phyloP scores from a whole-genome alignment of 768 basidiomycete species.

The Boletus rex-veris region DNA sequence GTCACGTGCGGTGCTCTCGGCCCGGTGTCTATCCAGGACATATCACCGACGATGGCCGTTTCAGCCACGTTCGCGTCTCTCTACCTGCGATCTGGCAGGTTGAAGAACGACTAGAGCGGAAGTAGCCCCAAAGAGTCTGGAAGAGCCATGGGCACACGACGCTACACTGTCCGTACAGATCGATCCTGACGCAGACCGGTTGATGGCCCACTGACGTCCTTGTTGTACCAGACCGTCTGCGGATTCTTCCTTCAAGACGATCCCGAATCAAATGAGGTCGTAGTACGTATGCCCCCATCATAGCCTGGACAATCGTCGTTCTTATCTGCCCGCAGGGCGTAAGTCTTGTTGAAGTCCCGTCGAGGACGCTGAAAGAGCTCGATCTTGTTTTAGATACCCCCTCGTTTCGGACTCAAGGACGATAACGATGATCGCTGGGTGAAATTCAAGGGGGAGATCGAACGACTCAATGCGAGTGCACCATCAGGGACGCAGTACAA shows the following conservation, averaged over 20 bases:
- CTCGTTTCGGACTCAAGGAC: conserved; percentile 59
- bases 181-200: background rate
- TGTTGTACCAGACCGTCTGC: conserved; percentile 1
- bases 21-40: background rate
- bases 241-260: conserved; percentile 23
- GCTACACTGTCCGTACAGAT: conserved; percentile 17
- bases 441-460: conserved; percentile 39
- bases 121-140: background rate
- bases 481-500: conserved; percentile 48
- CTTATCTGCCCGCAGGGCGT: conserved; percentile 12
- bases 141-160: conserved; percentile 6
- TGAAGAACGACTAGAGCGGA: background rate
- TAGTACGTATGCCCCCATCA: conserved; percentile 6
- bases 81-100: background rate
- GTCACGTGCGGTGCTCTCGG: too few relatives aligned
- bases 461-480: conserved; percentile 42
- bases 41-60: background rate
- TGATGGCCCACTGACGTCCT: background rate
- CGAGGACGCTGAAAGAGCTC: background rate
- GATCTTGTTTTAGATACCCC: conserved; percentile 42
- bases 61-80: background rate
- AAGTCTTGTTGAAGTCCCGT: background rate
- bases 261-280: conserved; percentile 5
- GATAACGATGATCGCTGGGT: conserved; percentile 49
- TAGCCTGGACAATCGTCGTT: background rate